Percentiles rank a stretch among this genome's conserved stretches.
These are phyloP conservation scores for Exserohilum turcica DNA, from an alignment of 2,329 filamentous ascomycete species.

Conservation along the genomic window DNA sequence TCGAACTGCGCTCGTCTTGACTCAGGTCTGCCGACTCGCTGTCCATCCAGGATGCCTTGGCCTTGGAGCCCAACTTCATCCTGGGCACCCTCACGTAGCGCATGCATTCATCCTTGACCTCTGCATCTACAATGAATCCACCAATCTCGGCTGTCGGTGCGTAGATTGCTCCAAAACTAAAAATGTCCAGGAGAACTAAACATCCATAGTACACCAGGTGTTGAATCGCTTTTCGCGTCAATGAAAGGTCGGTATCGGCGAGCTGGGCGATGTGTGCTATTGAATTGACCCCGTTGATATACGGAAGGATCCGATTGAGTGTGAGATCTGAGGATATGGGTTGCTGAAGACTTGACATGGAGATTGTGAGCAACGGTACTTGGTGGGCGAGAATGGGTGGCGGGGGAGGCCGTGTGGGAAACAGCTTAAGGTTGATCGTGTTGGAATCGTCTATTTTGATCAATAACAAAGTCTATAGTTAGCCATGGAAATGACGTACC, in stretches of 20 bases:
- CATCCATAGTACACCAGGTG: conserved; percentile 94
- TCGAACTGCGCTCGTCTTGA: conserved; percentile 28
- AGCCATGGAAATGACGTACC: conserved; percentile 58
- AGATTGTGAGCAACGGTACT: conserved; percentile 76
- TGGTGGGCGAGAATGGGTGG: conserved; percentile 84
- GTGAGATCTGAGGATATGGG: conserved; percentile 73
- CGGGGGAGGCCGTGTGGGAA: conserved; percentile 78
- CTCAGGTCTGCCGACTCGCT: conserved; percentile 25
- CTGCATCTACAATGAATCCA: conserved; percentile 75
- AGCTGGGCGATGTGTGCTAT: conserved; percentile 83
- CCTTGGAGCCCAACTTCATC: conserved; percentile 28
- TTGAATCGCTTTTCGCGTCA: conserved; percentile 83
- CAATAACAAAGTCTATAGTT: neutral
- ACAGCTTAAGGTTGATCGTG: conserved; percentile 94
- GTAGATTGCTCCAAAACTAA: conserved; percentile 92
- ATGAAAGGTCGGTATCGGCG: conserved; percentile 83
- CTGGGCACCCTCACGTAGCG: conserved; percentile 69
- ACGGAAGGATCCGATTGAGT: conserved; percentile 76
- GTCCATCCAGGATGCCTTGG: conserved; percentile 19
- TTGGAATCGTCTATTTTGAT: conserved; percentile 76
- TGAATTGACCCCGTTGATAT: conserved; percentile 90
- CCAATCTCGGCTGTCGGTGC: conserved; percentile 79
- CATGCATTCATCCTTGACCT: conserved; percentile 84
- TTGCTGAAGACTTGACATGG: conserved; percentile 42
- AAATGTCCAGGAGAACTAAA: conserved; percentile 87